Percentiles rank a stretch among this genome's conserved stretches.
Conservation (phyloP, 768 basidiomycete genomes). For the Auricularia heimuer region DNA sequence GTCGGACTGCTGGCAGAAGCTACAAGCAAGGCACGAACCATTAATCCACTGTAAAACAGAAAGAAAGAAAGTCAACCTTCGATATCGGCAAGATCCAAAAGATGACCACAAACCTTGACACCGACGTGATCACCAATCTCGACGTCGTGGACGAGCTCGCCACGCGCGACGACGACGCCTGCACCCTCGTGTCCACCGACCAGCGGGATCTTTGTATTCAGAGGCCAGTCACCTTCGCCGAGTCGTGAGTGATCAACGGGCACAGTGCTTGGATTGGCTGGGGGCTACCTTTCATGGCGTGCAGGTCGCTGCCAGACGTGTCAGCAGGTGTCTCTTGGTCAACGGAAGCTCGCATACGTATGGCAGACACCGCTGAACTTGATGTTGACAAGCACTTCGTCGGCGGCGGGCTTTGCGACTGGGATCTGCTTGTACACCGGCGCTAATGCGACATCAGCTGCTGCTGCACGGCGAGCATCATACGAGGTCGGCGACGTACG, state of each 20-base stretch:
- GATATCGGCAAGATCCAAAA: not conserved
- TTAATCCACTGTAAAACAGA: constrained; percentile 22
- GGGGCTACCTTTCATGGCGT: not conserved
- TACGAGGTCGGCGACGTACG: not conserved
- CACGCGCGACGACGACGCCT: constrained; percentile 73
- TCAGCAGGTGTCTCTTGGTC: not conserved
- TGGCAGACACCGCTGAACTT: constrained; percentile 79
- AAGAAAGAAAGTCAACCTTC: not conserved
- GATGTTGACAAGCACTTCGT: constrained; percentile 63
- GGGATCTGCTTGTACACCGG: constrained; percentile 2
- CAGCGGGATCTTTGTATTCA: constrained; percentile 51
- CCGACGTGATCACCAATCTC: constrained; percentile 74
- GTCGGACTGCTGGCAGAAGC: constrained; percentile 63
- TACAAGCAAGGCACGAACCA: constrained; percentile 57
- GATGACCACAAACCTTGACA: constrained; percentile 36
- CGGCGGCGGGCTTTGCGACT: not conserved
- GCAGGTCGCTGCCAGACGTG: not conserved
- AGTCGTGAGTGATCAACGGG: constrained; percentile 38
- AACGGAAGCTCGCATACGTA: constrained; percentile 24
- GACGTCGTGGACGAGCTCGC: constrained; percentile 50
- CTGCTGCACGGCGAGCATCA: too few relatives aligned
- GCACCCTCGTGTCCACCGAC: constrained; percentile 84
- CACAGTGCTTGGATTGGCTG: constrained; percentile 28
- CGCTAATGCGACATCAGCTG: not conserved
- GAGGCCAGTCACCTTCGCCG: constrained; percentile 70